A percentile compares a stretch with the other conserved stretches of the same genome.
These are phyloP conservation scores for Actinidia polygama DNA, from an alignment of 179 eudicot species.

Conservation along the genomic window DNA sequence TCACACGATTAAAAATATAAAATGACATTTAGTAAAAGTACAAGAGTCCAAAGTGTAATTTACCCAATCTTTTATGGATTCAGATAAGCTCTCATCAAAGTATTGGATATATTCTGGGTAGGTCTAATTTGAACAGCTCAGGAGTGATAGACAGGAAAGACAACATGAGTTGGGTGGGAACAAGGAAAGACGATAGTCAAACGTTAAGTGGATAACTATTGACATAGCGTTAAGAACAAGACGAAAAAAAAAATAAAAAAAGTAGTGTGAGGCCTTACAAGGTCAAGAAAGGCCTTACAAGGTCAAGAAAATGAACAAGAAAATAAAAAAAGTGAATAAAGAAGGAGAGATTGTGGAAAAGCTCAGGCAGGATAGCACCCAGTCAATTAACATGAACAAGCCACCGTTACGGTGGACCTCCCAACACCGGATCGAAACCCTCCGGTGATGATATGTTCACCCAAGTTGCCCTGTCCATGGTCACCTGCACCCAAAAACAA, in stretches of 20 bases:
- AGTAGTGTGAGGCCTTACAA: conserved; percentile 54
- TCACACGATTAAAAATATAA: no score
- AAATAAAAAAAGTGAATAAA: background rate
- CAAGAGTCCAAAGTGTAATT: no score
- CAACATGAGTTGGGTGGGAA: conserved; percentile 45
- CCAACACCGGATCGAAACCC: background rate
- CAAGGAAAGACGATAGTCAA: background rate
- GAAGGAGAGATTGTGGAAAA: conserved; percentile 29
- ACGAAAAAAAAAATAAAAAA: background rate
- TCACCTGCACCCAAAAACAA: background rate
- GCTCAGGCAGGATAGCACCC: conserved; percentile 77
- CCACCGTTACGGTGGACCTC: background rate
- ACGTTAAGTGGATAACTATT: conserved; percentile 12
- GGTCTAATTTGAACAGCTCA: conserved; percentile 42
- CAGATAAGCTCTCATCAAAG: no score
- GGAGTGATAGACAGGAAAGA: conserved; percentile 79
- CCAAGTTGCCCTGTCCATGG: background rate
- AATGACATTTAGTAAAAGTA: no score
- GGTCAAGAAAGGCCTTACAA: conserved; percentile 86
- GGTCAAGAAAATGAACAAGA: conserved; percentile 57
- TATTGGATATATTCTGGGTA: background rate
- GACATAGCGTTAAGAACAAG: conserved; percentile 13
- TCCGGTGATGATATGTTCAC: background rate
- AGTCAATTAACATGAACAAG: conserved; percentile 21
- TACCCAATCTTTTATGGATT: no score